phyloP scores from a whole-genome alignment of 352 stramenopile species.

The Globisporangium irregulare region DNA sequence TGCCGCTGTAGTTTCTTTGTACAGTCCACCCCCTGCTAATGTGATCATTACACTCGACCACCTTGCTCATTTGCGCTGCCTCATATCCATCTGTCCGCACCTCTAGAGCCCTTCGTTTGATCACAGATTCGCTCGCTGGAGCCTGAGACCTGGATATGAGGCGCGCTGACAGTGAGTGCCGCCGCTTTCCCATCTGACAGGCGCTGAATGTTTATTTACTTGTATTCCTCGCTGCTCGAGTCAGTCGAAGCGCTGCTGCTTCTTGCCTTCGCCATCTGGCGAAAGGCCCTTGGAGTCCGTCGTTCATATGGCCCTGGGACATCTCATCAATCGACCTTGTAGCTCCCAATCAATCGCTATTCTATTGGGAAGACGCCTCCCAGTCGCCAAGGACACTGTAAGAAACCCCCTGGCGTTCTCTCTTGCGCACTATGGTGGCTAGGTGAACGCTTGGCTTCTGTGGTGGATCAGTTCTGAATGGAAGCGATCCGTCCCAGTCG shows the following conservation, averaged over 20 bases:
- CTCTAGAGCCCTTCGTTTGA: background rate
- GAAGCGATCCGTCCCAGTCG: background rate
- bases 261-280: background rate
- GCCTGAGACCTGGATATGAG: background rate
- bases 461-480: background rate
- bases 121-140: background rate
- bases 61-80: no score
- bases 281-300: background rate
- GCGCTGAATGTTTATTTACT: background rate
- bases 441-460: background rate
- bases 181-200: background rate
- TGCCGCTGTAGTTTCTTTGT: no score
- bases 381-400: background rate
- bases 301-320: conserved; percentile 1
- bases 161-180: background rate
- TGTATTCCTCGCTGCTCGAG: background rate
- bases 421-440: background rate
- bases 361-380: background rate
- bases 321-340: background rate
- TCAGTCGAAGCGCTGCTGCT: background rate
- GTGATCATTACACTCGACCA: background rate
- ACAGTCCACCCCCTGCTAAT: background rate
- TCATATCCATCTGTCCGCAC: no score
- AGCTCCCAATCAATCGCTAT: background rate
- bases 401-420: background rate